phyloP scores from a whole-genome alignment of 352 stramenopile genomes.

The Thraustochytrium striatum region DNA sequence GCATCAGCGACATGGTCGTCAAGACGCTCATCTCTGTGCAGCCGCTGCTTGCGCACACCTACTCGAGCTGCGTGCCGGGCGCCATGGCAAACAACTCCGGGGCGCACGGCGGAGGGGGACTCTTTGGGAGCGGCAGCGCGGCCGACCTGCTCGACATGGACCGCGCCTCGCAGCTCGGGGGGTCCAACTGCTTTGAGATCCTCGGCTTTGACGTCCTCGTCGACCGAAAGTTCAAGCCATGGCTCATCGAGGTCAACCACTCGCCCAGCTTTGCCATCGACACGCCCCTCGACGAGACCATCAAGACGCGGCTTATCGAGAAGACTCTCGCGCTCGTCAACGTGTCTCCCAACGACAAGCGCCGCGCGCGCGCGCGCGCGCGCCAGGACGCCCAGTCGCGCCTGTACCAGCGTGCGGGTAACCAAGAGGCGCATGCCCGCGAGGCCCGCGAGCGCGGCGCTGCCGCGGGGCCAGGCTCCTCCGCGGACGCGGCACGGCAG shows the following conservation, averaged over 20 bases:
- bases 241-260: slow-evolving; percentile 96
- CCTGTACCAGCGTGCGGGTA: background rate
- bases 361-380: background rate
- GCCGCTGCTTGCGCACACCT: slow-evolving; percentile 46
- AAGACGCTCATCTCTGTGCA: slow-evolving; percentile 52
- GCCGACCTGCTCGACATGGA: background rate
- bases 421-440: background rate
- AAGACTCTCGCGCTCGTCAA: slow-evolving; percentile 31
- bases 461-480: background rate
- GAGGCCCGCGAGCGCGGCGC: background rate
- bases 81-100: background rate
- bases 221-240: slow-evolving; percentile 86
- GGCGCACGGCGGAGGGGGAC: no score
- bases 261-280: slow-evolving; percentile 69
- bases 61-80: slow-evolving; percentile 54
- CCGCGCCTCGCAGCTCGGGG: background rate
- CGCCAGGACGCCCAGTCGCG: slow-evolving; percentile 28
- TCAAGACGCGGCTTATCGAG: slow-evolving; percentile 86
- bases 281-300: slow-evolving; percentile 84
- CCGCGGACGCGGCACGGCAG: background rate
- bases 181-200: slow-evolving; percentile 79
- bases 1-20: slow-evolving; percentile 48
- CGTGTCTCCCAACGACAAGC: slow-evolving; percentile 33
- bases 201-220: slow-evolving; percentile 94
- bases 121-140: no score